Evolutionary conservation across 495 filamentous ascomycete genomes (phyloP).

Genomic region (Cudoniella acicularis): DNA sequence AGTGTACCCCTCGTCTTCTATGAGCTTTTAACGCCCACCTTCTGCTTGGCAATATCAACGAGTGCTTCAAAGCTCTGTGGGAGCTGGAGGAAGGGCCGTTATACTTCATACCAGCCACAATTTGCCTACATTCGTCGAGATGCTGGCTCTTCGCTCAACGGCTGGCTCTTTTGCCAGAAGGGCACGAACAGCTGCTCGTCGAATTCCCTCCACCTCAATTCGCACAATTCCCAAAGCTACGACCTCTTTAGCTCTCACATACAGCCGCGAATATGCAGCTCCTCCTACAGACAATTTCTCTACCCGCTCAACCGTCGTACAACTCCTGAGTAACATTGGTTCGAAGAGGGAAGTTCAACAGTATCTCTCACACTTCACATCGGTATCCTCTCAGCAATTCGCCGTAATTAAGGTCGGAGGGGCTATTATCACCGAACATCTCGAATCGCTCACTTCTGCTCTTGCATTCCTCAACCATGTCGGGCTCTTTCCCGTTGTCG

Average conservation of each 20-base stretch:
- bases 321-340: slow-evolving; percentile 91
- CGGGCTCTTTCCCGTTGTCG: slow-evolving; percentile 92
- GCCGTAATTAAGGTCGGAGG: slow-evolving; percentile 99
- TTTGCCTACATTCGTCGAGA: too few relatives aligned
- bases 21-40: slow-evolving; percentile 11
- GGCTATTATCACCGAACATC: slow-evolving; percentile 93
- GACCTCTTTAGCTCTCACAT: slow-evolving; percentile 15
- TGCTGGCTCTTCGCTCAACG: slow-evolving; percentile 28
- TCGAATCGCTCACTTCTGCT: slow-evolving; percentile 81
- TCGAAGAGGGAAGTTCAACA: slow-evolving; percentile 98
- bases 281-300: slow-evolving; percentile 33
- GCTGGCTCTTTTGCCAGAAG: slow-evolving; percentile 23
- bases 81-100: slow-evolving; percentile 17
- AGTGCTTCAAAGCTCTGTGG: slow-evolving; percentile 14
- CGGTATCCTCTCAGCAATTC: slow-evolving; percentile 95
- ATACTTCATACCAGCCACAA: background rate
- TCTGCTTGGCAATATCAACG: slow-evolving; percentile 20
- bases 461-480: slow-evolving; percentile 93
- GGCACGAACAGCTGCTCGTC: slow-evolving; percentile 19
- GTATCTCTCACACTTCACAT: slow-evolving; percentile 96
- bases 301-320: slow-evolving; percentile 86
- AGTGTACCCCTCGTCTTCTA: slow-evolving; percentile 18
- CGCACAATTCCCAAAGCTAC: slow-evolving; percentile 22
- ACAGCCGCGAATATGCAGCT: slow-evolving; percentile 22
- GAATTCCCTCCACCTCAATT: slow-evolving; percentile 9